Conservation (phyloP, 768 basidiomycete species). For the Leccinellum luteum region DNA sequence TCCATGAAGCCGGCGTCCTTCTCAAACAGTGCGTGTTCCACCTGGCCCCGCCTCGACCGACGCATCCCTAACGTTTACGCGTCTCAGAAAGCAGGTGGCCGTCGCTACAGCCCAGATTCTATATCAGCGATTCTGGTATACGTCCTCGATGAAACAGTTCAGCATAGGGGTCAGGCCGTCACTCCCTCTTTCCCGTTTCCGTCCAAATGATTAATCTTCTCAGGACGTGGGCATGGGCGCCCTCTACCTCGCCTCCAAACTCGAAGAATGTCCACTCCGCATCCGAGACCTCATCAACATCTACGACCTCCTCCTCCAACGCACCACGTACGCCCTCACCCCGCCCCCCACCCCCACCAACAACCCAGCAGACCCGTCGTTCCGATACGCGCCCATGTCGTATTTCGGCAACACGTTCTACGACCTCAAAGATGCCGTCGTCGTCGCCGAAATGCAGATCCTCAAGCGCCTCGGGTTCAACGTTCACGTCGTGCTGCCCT, state of each 20-base stretch:
- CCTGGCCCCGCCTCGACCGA: not conserved
- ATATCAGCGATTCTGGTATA: slow-evolving; percentile 96
- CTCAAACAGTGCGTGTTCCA: slow-evolving; percentile 71
- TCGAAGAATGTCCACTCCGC: slow-evolving; percentile 88
- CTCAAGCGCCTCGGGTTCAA: slow-evolving; percentile 96
- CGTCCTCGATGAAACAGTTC: slow-evolving; percentile 92
- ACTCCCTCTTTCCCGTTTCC: slow-evolving; percentile 13
- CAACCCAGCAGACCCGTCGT: slow-evolving; percentile 28
- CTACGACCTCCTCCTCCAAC: slow-evolving; percentile 85
- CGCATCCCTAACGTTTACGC: slow-evolving; percentile 1
- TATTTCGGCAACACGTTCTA: slow-evolving; percentile 90
- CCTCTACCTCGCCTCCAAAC: slow-evolving; percentile 82
- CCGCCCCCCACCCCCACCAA: slow-evolving; percentile 13
- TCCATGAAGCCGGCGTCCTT: slow-evolving; percentile 91
- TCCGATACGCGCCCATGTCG: slow-evolving; percentile 81
- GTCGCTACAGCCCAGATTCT: slow-evolving; percentile 95
- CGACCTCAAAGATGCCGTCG: slow-evolving; percentile 90
- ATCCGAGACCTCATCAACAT: slow-evolving; percentile 95
- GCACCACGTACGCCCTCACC: slow-evolving; percentile 52
- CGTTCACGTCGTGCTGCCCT: slow-evolving; percentile 89
- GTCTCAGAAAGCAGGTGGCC: slow-evolving; percentile 85
- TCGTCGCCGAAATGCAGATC: slow-evolving; percentile 96
- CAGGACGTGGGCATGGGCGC: slow-evolving; percentile 91
- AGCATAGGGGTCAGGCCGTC: slow-evolving; percentile 73
- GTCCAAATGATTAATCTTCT: slow-evolving; percentile 2